Conservation (phyloP, 345 rosid species). For the Rhizophora mangle region DNA sequence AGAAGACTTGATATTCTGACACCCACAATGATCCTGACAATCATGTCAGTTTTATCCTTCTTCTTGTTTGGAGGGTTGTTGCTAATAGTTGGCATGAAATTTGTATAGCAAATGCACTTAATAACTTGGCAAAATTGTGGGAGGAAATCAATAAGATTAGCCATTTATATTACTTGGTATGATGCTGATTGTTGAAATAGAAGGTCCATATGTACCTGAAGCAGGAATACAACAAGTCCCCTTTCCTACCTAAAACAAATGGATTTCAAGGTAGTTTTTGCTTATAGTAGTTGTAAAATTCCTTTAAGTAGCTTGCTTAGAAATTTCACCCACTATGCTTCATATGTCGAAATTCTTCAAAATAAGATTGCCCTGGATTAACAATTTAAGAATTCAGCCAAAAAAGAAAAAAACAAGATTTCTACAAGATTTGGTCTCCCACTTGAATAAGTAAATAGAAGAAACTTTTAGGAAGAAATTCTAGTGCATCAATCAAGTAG, state of each 20-base stretch:
- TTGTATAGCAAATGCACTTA: conserved; percentile 29
- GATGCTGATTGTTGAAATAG: conserved; percentile 47
- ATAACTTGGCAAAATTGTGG: no score
- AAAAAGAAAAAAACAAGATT: no score
- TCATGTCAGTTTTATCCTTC: conserved; percentile 40
- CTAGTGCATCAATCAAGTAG: no score
- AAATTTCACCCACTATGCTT: no score
- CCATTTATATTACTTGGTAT: conserved; percentile 38
- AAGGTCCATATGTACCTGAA: conserved; percentile 36
- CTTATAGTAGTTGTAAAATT: no score
- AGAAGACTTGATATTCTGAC: conserved; percentile 26
- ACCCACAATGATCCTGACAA: conserved; percentile 56
- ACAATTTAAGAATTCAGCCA: no score
- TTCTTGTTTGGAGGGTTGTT: conserved; percentile 41
- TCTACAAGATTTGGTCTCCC: conserved; percentile 50
- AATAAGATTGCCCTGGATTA: no score
- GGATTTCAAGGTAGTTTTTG: conserved; percentile 22
- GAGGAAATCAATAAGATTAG: no score
- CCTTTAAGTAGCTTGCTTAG: no score
- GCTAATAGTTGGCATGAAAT: conserved; percentile 59
- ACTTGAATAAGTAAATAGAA: conserved; percentile 26
- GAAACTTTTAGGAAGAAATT: neutral
- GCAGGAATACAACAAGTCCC: conserved; percentile 35
- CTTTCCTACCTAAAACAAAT: conserved; percentile 9
- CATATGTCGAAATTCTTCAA: no score